Evolutionary conservation across 2,329 filamentous ascomycete species (phyloP), one percentile per base, ranked within the genome.

Genomic region (Aureobasidium subglaciale): DNA sequence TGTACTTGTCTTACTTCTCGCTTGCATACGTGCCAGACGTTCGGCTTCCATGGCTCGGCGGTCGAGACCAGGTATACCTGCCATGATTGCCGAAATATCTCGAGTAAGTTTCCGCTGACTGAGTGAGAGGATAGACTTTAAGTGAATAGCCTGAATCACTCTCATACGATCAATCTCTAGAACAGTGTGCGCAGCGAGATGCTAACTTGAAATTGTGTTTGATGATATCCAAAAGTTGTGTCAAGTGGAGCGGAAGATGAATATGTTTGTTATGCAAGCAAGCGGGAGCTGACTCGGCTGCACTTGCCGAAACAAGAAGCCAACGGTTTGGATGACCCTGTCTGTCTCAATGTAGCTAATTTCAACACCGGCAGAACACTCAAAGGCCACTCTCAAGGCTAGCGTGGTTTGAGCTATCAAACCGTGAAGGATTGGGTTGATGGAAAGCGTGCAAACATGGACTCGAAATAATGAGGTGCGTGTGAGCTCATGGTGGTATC

Each of bases 1-100:
- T 5, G 53, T 35, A 6, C 24, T 53, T 25, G 29, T 16, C 6
- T 40, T 78, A 73, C 32, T 15, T 10, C 24, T 52, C 16, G 75
- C 77, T 35, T 72, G 77, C 18, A 84, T 69, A 62, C 91, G 80
- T 20, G 82, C 84, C 13, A 95, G 78, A 37, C 92, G 83, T 67
- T 95, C 90, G 63, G 84, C 77, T 68, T 96, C 92, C 89, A 96
- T 93, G 52, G 83, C 80, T 69, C 85, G 89, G 32, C 91, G 81
- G 71, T 96, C 81, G 1, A 95, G 70, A 3, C 79, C 78, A 4
- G 79, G 64, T 0, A 82, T 62, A 0, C 76, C 74, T 5, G 18
- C 37, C 43, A 53, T 50, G 7, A 22, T 42, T n/a, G n/a, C n/a
- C n/a, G n/a, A n/a, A n/a, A n/a, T n/a, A n/a, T n/a, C n/a, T n/a